phyloP scores from a whole-genome alignment of 345 rosid species.

The Isatis tinctoria region DNA sequence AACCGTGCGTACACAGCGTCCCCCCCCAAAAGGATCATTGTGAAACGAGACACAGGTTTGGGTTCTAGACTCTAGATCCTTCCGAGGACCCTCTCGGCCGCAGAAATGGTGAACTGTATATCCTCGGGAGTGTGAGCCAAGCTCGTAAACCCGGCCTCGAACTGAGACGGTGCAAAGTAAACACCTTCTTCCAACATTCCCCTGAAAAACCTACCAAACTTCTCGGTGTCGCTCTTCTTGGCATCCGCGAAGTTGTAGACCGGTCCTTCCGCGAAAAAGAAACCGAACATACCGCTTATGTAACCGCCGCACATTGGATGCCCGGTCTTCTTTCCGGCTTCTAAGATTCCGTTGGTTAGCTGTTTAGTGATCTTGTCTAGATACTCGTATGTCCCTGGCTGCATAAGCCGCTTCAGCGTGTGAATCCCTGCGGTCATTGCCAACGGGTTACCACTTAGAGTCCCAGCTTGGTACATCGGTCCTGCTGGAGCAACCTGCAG shows the following conservation, averaged over 20 bases:
- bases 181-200: slow-evolving; percentile 96
- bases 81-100: slow-evolving; percentile 71
- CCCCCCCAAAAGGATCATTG: background rate
- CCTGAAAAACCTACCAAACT: slow-evolving; percentile 66
- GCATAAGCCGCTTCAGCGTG: slow-evolving; percentile 62
- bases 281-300: slow-evolving; percentile 89
- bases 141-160: slow-evolving; percentile 96
- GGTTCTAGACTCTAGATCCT: slow-evolving; percentile 42
- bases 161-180: slow-evolving; percentile 96
- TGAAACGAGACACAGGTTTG: background rate
- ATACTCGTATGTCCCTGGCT: slow-evolving; percentile 77
- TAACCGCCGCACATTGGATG: slow-evolving; percentile 85
- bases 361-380: slow-evolving; percentile 67
- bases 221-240: slow-evolving; percentile 72
- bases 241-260: slow-evolving; percentile 76
- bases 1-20: background rate
- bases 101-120: slow-evolving; percentile 65
- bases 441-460: slow-evolving; percentile 91
- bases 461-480: slow-evolving; percentile 98
- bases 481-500: slow-evolving; percentile 81
- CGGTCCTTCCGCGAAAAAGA: slow-evolving; percentile 91
- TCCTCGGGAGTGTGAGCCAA: slow-evolving; percentile 80
- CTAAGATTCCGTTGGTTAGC: slow-evolving; percentile 62
- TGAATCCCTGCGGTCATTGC: slow-evolving; percentile 96
- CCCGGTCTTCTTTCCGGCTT: slow-evolving; percentile 78